These are phyloP conservation scores for Prasinococcaceae sp. DNA, from an alignment of 139 green algal species.

Conservation along the genomic window DNA sequence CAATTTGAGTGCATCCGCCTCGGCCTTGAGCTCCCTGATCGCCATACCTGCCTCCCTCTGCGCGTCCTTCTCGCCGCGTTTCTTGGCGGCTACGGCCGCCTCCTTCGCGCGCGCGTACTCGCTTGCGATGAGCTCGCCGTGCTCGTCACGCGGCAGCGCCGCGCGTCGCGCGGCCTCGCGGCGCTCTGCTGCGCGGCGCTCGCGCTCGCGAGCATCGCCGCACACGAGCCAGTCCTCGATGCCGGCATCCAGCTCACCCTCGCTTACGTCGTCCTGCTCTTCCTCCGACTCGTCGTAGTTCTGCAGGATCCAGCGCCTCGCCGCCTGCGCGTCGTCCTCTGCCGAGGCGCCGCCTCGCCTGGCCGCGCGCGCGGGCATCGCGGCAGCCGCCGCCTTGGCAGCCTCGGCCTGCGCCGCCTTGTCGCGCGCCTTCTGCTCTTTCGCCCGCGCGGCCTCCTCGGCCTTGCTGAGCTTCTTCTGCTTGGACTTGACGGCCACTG, in stretches of 20 bases:
- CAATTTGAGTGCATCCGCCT: no score
- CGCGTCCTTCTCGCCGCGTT: constrained; percentile 40
- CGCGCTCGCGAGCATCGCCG: constrained; percentile 7
- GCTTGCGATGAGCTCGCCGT: neutral
- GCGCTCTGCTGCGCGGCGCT: constrained; percentile 2
- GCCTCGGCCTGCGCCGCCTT: no score
- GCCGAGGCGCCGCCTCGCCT: neutral
- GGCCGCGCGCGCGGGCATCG: no score
- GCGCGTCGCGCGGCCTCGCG: neutral
- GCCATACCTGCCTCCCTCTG: constrained; percentile 57
- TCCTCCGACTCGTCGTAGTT: constrained; percentile 16
- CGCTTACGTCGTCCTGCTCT: constrained; percentile 3
- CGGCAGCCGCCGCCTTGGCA: no score
- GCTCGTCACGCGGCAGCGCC: constrained; percentile 2
- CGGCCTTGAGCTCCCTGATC: constrained; percentile 53
- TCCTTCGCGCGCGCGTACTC: constrained; percentile 14
- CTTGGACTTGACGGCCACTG: neutral
- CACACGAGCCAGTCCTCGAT: constrained; percentile 3
- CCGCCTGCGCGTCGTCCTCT: neutral
- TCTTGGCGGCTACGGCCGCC: constrained; percentile 37
- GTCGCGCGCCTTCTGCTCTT: no score
- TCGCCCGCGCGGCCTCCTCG: constrained; percentile 11
- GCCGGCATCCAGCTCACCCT: neutral
- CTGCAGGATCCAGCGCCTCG: constrained; percentile 5
- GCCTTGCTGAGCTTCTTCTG: constrained; percentile 10